Evolutionary conservation across 495 filamentous ascomycete species (phyloP).

Genomic region (Aspergillus indologenus): DNA sequence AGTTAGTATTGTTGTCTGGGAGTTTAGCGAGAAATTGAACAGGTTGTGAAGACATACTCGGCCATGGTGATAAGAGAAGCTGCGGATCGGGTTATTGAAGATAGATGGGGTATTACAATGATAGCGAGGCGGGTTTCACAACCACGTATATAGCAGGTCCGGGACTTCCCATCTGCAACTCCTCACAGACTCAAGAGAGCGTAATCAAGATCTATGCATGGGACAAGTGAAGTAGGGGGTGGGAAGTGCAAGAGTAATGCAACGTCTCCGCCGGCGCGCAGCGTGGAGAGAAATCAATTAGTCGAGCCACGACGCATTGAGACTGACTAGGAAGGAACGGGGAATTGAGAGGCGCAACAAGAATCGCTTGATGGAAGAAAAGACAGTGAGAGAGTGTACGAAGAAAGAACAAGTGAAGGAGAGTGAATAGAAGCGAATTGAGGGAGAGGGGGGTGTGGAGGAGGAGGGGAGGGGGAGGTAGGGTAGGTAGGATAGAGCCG

Average conservation of each 20-base stretch:
- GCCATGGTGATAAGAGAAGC: slow-evolving; percentile 35
- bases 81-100: slow-evolving; percentile 11
- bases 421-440: slow-evolving; percentile 3
- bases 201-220: slow-evolving; percentile 9
- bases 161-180: slow-evolving; percentile 15
- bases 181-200: slow-evolving; percentile 6
- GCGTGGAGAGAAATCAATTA: slow-evolving; percentile 15
- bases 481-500: slow-evolving; percentile 4
- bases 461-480: neutral
- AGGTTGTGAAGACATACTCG: slow-evolving; percentile 37
- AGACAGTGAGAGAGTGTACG: slow-evolving; percentile 15
- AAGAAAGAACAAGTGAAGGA: slow-evolving; percentile 4
- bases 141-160: slow-evolving; percentile 15
- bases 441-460: slow-evolving; percentile 7
- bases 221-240: slow-evolving; percentile 7
- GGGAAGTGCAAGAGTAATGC: neutral
- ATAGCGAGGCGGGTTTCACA: slow-evolving; percentile 14
- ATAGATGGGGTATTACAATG: slow-evolving; percentile 12
- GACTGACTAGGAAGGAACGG: slow-evolving; percentile 10
- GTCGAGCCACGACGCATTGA: slow-evolving; percentile 22
- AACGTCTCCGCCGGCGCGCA: slow-evolving; percentile 23
- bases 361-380: slow-evolving; percentile 6
- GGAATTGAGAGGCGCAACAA: neutral
- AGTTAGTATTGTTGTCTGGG: slow-evolving; percentile 9
- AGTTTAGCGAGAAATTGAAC: neutral